Conservation (phyloP, 2,329 filamentous ascomycete species). For the Endoconidiophora polonica region DNA sequence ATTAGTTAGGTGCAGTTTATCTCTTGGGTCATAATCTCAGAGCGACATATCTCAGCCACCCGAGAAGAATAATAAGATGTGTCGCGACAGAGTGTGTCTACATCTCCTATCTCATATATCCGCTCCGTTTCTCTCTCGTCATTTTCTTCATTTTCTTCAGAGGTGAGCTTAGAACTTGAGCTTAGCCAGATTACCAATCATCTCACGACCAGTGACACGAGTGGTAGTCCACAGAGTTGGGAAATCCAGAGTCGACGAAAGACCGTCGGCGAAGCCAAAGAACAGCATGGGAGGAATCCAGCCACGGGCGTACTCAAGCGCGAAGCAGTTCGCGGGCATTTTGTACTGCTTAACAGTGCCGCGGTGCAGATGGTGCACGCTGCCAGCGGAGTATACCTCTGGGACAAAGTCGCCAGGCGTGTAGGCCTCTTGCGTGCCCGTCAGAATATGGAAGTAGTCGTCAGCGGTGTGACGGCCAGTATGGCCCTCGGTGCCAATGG, state of each 20-base stretch:
- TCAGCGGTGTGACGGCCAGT: constrained; percentile 77
- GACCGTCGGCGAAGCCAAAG: constrained; percentile 71
- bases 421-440: constrained; percentile 62
- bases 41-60: no score
- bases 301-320: constrained; percentile 67
- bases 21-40: no score
- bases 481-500: constrained; percentile 76
- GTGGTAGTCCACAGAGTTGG: constrained; percentile 72
- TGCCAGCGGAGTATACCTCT: constrained; percentile 53
- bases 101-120: no score
- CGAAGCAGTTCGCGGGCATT: constrained; percentile 62
- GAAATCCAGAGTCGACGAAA: constrained; percentile 69
- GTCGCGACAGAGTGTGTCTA: no score
- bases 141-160: no score
- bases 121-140: no score
- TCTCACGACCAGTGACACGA: constrained; percentile 56
- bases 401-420: constrained; percentile 48
- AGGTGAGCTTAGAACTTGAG: constrained; percentile 45
- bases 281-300: constrained; percentile 90
- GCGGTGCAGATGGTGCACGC: constrained; percentile 53
- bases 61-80: no score
- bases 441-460: constrained; percentile 87
- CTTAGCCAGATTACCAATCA: constrained; percentile 52
- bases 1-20: no score
- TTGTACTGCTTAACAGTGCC: constrained; percentile 68